Base-by-base conservation (phyloP, 2,329 filamentous ascomycete genomes). In the Colletotrichum horii region DNA sequence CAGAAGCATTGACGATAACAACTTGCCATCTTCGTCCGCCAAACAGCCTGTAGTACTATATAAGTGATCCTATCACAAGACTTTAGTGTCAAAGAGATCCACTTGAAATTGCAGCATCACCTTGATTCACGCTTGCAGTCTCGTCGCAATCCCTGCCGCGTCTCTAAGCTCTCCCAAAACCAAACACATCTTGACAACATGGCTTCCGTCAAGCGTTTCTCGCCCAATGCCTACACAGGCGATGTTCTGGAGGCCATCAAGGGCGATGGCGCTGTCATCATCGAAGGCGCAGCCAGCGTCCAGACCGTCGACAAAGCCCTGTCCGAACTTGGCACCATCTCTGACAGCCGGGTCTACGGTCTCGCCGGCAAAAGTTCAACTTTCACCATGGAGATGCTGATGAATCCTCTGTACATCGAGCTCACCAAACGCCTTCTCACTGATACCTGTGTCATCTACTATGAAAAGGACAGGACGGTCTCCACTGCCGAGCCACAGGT, bases 71-170 rank as follows among this genome's bases (percentile, higher is more conserved):
- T 22, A 22, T 7, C n/a, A 22, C 11, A 22, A 2, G 0, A 22
- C 6, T 15, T 11, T 6, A 22, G 12, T n/a, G 43, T 3, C 43
- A 19, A 22, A 12, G n/a, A 48, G 9, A 48, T 22, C 11, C 0
- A 8, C 11, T 48, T 48, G 43, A 22, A 48, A 22, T 11, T 22
- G 14, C 32, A 34, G 32, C 32, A 34, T 34, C 6, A 34, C 11
- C 11, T 34, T 14, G 12, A 5, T 14, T 34, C 32, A 48, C 19
- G 11, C n/a, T 48, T n/a, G n/a, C 43, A 48, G n/a, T 48, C n/a
- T 22, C n/a, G 6, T n/a, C 4, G 9, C 2, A 22, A 48, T 1
- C n/a, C 9, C 3, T 22, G 22, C 4, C 43, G 0, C n/a, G 4
- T 48, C n/a, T 48, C 43, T 22, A 12, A 22, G n/a, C 43, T 48